A percentile compares a stretch with the other conserved stretches of the same genome.
Evolutionary conservation across 2,329 filamentous ascomycete genomes (phyloP).

Genomic region (Pochonia chlamydosporia): DNA sequence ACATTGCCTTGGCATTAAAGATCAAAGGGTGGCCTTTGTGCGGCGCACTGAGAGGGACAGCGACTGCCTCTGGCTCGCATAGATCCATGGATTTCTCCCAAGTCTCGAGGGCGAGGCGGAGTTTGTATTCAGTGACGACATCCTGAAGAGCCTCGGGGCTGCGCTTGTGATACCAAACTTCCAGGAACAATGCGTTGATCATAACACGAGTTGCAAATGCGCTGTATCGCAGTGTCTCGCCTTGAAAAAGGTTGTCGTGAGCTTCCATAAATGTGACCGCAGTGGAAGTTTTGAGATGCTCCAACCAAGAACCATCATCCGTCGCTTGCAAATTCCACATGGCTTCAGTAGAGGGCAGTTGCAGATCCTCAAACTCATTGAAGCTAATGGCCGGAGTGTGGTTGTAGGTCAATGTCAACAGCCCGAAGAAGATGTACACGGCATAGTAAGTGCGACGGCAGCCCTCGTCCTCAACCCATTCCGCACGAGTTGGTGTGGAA

Average conservation of each 20-base stretch:
- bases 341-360: constrained; percentile 87
- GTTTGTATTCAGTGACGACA: constrained; percentile 96
- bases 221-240: constrained; percentile 84
- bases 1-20: constrained; percentile 97
- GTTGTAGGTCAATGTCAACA: constrained; percentile 93
- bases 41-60: constrained; percentile 85
- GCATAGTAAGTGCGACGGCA: constrained; percentile 96
- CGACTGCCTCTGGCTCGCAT: constrained; percentile 84
- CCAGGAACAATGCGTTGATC: constrained; percentile 97
- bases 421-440: constrained; percentile 97
- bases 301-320: constrained; percentile 80
- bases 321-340: constrained; percentile 82
- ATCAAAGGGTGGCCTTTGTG: constrained; percentile 95
- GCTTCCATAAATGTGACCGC: constrained; percentile 87
- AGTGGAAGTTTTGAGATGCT: constrained; percentile 64
- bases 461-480: constrained; percentile 97
- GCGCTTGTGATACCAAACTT: constrained; percentile 98
- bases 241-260: constrained; percentile 92
- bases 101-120: constrained; percentile 91
- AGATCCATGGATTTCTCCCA: constrained; percentile 96
- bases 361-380: constrained; percentile 92
- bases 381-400: constrained; percentile 97
- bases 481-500: constrained; percentile 67
- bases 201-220: constrained; percentile 95
- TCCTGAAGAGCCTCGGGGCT: constrained; percentile 96